Base-by-base conservation (phyloP, 2,329 filamentous ascomycete genomes). In the Claviceps spartinae region DNA sequence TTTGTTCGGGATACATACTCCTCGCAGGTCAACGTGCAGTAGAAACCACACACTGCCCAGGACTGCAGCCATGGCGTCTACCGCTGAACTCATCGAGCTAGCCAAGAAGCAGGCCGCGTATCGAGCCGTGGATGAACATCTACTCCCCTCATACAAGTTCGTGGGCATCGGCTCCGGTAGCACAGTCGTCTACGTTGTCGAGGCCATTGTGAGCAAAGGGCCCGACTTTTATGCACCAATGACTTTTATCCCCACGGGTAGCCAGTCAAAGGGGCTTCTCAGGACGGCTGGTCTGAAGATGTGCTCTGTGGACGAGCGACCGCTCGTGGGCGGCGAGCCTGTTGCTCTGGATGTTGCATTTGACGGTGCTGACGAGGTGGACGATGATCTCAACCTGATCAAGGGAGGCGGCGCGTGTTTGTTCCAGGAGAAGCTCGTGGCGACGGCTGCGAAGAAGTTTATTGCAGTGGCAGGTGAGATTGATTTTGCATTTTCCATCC, bases 361-460 rank as follows among this genome's bases (percentile, higher is more conserved):
- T 65, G 93, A 98, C 64, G 93, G 93, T 51, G 93, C 93, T 4
- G 93, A 98, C 66, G 93, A 98, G 72, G 89, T 98, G 36, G 93
- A 98, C 65, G 83, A 88, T 47, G 86, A 94, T 50, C 72, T 98
- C 54, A 98, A 97, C 69, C 88, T 91, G 64, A 97, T 98, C 73
- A 97, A 97, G 73, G 93, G 93, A 51, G 93, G 93, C 48, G 93
- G 93, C 54, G 93, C 89, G n/a, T 98, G 93, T 69, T 72, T 97
- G 52, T 95, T 95, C 72, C 93, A 97, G 69, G 93, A 98, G 72
- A 98, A 98, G 74, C 76, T 98, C 38, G 90, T 98, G 4, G 90
- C 90, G 5, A 81, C 88, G 54, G 80, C 85, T 48, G 85, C 88
- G 3, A 86, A 82, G 68, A 86, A 87, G 64, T 95, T 96, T 63